Percentiles rank a stretch among this genome's conserved stretches.
These are phyloP conservation scores for Botrytis sinoallii DNA, from an alignment of 2,329 filamentous ascomycete species.

Conservation along the genomic window DNA sequence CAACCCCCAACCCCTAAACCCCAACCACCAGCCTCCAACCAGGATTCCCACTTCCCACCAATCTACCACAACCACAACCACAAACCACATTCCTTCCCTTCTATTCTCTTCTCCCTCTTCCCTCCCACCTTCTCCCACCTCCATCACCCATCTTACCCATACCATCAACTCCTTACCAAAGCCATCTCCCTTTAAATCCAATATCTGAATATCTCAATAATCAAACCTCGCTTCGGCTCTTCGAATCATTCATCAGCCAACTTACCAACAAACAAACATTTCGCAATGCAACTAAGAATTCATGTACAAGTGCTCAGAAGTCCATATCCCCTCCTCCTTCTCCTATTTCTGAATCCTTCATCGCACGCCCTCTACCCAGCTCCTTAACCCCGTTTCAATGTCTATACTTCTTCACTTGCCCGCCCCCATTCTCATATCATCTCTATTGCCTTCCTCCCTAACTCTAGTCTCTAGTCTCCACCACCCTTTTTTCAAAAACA, in stretches of 20 bases:
- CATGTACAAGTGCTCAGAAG: rapidly evolving
- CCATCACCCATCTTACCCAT: background rate
- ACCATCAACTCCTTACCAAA: background rate
- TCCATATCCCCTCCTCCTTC: background rate
- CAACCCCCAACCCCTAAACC: too few species aligned
- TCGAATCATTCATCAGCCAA: too few species aligned
- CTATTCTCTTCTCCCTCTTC: too few species aligned
- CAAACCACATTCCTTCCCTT: too few species aligned
- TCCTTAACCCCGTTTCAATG: background rate
- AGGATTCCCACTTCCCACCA: background rate
- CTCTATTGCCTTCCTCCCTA: rapidly evolving
- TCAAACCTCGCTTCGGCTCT: rapidly evolving
- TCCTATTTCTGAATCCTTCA: background rate
- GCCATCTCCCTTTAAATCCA: too few species aligned
- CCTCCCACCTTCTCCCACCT: background rate
- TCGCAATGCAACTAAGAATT: background rate
- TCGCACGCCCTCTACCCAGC: background rate
- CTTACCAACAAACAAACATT: background rate
- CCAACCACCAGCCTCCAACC: background rate
- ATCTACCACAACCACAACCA: too few species aligned
- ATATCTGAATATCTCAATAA: background rate
- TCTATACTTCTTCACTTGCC: background rate
- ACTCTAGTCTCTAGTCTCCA: background rate
- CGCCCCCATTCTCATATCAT: too few species aligned
- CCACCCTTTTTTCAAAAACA: background rate